A percentile compares a stretch with the other conserved stretches of the same genome.
These are phyloP conservation scores for Phytophthora hibernalis DNA, from an alignment of 352 stramenopile species.

Conservation along the genomic window DNA sequence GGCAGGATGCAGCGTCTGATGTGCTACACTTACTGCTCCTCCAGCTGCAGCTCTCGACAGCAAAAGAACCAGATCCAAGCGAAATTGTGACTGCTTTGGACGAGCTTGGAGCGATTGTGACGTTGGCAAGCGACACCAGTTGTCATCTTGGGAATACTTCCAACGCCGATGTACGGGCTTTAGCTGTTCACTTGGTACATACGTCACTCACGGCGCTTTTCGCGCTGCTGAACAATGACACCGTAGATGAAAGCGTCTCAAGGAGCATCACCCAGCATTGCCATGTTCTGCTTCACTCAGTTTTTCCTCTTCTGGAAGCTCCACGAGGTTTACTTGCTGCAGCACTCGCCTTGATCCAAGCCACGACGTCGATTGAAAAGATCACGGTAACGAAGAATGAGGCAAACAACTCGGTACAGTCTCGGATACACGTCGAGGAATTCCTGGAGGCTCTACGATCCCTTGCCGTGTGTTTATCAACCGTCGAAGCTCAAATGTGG, in stretches of 20 bases:
- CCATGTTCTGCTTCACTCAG: conserved; percentile 57
- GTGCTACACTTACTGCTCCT: conserved; percentile 40
- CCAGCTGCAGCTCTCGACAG: conserved; percentile 5
- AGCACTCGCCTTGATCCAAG: conserved; percentile 24
- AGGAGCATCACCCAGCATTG: conserved; percentile 45
- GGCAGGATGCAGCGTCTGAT: conserved; percentile 58
- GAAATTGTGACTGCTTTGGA: conserved; percentile 18
- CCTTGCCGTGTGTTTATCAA: conserved; percentile 43
- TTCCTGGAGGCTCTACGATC: conserved; percentile 28
- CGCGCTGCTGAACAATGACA: conserved; percentile 18
- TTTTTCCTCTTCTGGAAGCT: conserved; percentile 46
- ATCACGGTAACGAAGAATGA: neutral
- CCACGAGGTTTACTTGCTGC: conserved; percentile 23
- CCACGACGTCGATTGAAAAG: conserved; percentile 8
- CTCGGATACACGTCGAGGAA: neutral
- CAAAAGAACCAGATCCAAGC: conserved; percentile 7
- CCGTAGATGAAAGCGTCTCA: conserved; percentile 22
- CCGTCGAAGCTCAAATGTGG: conserved; percentile 46
- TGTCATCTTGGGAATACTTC: conserved; percentile 26
- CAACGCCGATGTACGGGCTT: conserved; percentile 18
- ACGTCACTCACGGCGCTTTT: conserved; percentile 33
- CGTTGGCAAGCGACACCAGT: conserved; percentile 31
- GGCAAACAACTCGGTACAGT: conserved; percentile 1
- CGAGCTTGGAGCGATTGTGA: conserved; percentile 35
- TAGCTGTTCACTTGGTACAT: conserved; percentile 40